Base-by-base conservation (phyloP, 345 rosid species). In the Gossypium mustelinum region DNA sequence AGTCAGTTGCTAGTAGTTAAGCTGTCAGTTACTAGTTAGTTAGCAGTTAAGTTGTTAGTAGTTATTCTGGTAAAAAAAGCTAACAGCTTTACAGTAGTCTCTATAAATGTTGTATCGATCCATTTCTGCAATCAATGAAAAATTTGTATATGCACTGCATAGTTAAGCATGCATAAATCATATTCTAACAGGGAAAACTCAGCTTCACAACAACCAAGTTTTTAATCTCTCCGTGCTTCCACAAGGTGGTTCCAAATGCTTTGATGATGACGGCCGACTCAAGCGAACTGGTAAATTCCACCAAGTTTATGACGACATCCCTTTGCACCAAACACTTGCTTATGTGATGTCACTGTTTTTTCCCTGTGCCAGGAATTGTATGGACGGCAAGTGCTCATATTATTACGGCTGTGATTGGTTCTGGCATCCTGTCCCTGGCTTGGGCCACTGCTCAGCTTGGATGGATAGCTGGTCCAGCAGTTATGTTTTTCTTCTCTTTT, bases 211-310 rank as follows among this genome's bases (percentile, higher is more conserved):
- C 52, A 73, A 72, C 73, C 85, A 79, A 29, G 82, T 45, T 48
- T 81, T 80, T 48, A 77, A 70, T 73, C 52, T 86, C 60, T 72
- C 91, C 76, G 68, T 72, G 79, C 86, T 76, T 27, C 69, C 80
- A 6, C 81, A 76, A 57, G 77, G 66, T 10, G 92, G 79, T 70
- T 87, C 94, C 79, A 76, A 88, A 58, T 85, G 83, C 83, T 86
- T 92, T 56, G 97, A 94, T 43, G 97, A 94, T 25, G 98, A 94
- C 16, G 97, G 92, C 11, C 87, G 84, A 24, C 84, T 57, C 77
- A 90, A 88, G 79, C 67, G 98, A 84, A 90, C 90, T 60, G 97
- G 98, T 90, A 79, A 61, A 18, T 65, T 54, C 14, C 11, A 34
- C 20, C 24, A 44, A 44, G 29, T 44, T 62, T 29, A 2, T 9